Conservation (phyloP, 148 eudicot genomes). For the Rhododendron molle region DNA sequence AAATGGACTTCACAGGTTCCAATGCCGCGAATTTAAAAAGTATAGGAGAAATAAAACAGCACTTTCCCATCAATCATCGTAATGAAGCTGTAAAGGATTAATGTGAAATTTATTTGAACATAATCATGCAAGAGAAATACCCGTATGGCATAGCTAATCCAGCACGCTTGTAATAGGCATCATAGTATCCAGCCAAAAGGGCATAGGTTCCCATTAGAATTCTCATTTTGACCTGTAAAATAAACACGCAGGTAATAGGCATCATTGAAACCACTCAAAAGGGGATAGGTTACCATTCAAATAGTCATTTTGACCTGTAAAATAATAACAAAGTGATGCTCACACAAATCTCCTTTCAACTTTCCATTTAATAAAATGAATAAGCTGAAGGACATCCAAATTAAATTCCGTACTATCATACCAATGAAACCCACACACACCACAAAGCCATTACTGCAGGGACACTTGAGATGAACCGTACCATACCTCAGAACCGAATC, state of each 20-base stretch:
- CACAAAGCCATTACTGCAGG: too few relatives aligned
- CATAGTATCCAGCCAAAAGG: constrained; percentile 96
- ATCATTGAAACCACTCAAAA: not conserved
- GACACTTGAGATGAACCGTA: too few relatives aligned
- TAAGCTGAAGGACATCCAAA: too few relatives aligned
- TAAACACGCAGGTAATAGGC: not conserved
- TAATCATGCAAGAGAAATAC: not conserved
- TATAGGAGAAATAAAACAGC: not conserved
- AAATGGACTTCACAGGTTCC: not conserved
- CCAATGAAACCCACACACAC: too few relatives aligned
- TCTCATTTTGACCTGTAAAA: constrained; percentile 84
- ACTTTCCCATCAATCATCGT: not conserved
- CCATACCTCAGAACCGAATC: too few relatives aligned
- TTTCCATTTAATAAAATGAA: too few relatives aligned
- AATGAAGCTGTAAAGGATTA: not conserved
- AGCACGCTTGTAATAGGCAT: constrained; percentile 98
- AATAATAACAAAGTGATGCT: not conserved
- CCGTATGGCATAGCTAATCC: not conserved
- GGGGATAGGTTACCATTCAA: not conserved
- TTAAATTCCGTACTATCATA: too few relatives aligned
- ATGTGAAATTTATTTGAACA: not conserved
- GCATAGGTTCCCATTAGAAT: constrained; percentile 99
- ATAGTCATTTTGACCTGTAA: not conserved
- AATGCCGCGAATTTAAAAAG: not conserved
- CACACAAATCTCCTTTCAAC: not conserved